Percentiles rank a stretch among this genome's conserved stretches.
phyloP scores from a whole-genome alignment of 768 basidiomycete species.

The Leccinum obscurum region DNA sequence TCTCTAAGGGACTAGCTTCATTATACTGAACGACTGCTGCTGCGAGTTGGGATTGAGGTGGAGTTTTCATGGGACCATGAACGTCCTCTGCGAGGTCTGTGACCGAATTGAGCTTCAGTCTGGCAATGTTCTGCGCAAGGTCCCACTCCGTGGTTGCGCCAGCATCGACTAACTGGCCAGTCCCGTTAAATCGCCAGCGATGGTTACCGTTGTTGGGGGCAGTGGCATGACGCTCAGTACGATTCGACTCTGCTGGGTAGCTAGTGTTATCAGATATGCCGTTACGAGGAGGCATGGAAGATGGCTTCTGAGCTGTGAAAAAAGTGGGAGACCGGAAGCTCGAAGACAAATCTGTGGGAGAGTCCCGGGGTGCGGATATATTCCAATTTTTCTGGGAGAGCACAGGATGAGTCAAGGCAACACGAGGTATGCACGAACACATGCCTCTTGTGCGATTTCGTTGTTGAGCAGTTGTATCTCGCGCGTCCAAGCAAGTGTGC shows the following conservation, averaged over 20 bases:
- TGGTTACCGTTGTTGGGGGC: conserved; percentile 37
- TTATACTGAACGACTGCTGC: conserved; percentile 55
- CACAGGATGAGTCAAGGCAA: conserved; percentile 20
- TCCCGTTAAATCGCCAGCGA: conserved; percentile 66
- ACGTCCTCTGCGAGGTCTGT: conserved; percentile 52
- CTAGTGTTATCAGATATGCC: conserved; percentile 26
- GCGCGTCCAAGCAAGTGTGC: conserved; percentile 51
- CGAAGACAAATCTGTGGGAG: conserved; percentile 36
- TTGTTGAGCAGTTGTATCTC: conserved; percentile 36
- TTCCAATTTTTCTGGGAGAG: conserved; percentile 47
- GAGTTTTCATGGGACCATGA: conserved; percentile 56
- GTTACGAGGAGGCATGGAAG: conserved; percentile 50
- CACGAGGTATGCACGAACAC: conserved; percentile 28
- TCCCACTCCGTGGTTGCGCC: conserved; percentile 63
- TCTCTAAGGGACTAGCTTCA: conserved; percentile 72
- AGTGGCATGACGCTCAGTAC: conserved; percentile 41
- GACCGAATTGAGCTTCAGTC: conserved; percentile 64
- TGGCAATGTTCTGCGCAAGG: conserved; percentile 69
- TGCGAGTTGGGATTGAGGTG: conserved; percentile 62
- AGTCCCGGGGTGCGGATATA: conserved; percentile 41
- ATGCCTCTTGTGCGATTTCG: conserved; percentile 48
- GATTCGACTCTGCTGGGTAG: conserved; percentile 26
- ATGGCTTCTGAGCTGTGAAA: conserved; percentile 39
- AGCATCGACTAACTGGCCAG: conserved; percentile 60
- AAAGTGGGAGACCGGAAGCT: conserved; percentile 33